Conservation (phyloP, 345 rosid species). For the Salix suchowensis region DNA sequence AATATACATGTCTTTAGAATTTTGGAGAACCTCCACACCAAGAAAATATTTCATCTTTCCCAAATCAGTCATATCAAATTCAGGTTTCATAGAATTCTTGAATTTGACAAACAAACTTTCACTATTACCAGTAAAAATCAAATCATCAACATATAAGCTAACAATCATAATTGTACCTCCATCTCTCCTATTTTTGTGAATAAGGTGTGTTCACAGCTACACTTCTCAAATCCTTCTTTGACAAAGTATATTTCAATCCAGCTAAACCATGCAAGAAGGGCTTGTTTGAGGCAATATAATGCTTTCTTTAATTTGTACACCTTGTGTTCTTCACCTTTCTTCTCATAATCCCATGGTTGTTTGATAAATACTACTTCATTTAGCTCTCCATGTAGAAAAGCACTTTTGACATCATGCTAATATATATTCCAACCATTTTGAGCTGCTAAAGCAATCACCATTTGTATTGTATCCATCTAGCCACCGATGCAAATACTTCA, state of each 20-base stretch:
- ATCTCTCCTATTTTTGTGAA: neutral
- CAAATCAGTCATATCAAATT: neutral
- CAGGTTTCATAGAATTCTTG: neutral
- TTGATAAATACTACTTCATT: constrained; percentile 7
- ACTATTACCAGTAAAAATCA: neutral
- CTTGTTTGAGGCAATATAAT: no score
- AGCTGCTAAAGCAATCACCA: neutral
- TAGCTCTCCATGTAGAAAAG: neutral
- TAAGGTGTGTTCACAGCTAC: neutral
- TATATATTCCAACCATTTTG: neutral
- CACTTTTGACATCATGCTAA: neutral
- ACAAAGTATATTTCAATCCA: neutral
- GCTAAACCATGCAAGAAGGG: neutral
- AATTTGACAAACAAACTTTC: neutral
- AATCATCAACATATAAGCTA: neutral
- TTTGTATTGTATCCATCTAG: neutral
- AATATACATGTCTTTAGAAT: neutral
- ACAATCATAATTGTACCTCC: neutral
- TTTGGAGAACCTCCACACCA: neutral
- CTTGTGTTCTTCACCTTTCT: neutral
- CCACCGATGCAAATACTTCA: neutral
- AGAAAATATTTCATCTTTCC: neutral
- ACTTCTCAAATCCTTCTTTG: neutral
- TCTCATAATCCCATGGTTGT: neutral
- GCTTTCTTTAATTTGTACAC: neutral